Conservation (phyloP, 2,329 filamentous ascomycete genomes). For the Sodiomyces alkalinus region DNA sequence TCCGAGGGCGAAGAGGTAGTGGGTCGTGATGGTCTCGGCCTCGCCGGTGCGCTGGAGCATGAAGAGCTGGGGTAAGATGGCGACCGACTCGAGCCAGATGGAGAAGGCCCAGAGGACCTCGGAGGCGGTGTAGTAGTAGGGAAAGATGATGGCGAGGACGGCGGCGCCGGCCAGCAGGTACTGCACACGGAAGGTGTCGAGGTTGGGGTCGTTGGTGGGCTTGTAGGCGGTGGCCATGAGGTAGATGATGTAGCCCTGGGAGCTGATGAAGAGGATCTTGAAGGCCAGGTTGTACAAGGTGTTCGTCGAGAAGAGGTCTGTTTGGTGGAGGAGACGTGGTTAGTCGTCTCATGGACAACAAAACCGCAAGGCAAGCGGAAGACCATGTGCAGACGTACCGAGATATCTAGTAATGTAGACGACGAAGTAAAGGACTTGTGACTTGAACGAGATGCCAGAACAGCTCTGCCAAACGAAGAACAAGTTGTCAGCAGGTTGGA, state of each 20-base stretch:
- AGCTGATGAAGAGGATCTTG: constrained; percentile 87
- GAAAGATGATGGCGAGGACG: constrained; percentile 66
- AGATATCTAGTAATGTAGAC: constrained; percentile 93
- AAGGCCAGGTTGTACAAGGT: constrained; percentile 88
- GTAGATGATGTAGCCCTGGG: constrained; percentile 89
- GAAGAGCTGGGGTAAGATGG: constrained; percentile 93
- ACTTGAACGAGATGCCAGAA: constrained; percentile 96
- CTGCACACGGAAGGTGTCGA: constrained; percentile 94
- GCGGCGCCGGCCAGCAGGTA: constrained; percentile 77
- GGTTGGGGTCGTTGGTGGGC: constrained; percentile 89
- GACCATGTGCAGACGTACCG: constrained; percentile 45
- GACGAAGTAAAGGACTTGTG: constrained; percentile 83
- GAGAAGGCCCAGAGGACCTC: constrained; percentile 97
- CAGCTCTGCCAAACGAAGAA: constrained; percentile 54
- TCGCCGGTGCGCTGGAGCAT: constrained; percentile 96
- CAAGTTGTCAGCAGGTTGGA: constrained; percentile 1
- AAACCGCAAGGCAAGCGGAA: too few species aligned
- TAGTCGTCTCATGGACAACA: background rate
- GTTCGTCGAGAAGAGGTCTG: constrained; percentile 74
- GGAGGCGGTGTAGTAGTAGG: constrained; percentile 65
- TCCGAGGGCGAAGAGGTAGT: constrained; percentile 91
- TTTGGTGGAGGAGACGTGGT: constrained; percentile 4
- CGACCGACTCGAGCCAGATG: constrained; percentile 95
- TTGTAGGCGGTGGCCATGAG: constrained; percentile 97
- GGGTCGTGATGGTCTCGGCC: constrained; percentile 97